Base-by-base conservation (phyloP, 495 filamentous ascomycete genomes). In the Elasticomyces elasticus region DNA sequence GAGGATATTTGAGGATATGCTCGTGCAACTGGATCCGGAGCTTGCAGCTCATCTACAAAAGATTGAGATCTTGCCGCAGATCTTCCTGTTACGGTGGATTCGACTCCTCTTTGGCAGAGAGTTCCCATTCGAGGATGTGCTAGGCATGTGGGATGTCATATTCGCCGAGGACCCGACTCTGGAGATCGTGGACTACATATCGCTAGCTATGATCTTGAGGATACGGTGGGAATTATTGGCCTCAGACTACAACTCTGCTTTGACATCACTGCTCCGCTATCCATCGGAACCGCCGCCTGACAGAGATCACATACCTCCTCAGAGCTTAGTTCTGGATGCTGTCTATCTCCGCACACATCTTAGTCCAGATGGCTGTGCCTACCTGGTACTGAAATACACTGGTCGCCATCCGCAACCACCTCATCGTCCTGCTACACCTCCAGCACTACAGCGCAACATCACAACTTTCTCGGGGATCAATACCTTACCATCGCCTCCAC, bases 51-150 rank as follows among this genome's bases (percentile, higher is more conserved):
- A 95, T 64, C 72, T 99, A 24, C 83, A 81, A 50, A 78, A 81
- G 44, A 82, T 95, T 33, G 90, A 96, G 46, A 82, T 99, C 56
- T 68, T 97, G n/a, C 94, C 92, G 2, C 92, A 99, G 58, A 85
- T 99, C 42, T 99, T 97, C 65, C 69, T 98, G 28, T 94, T 96
- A 85, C 88, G 92, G 44, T 99, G 92, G 92, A 85, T 97, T 51
- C 80, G 92, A 22, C 80, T 99, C 1, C 69, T 99, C 0, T 99
- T 96, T 64, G 87, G 91, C 38, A 79, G 92, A 48, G 92, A 97
- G 71, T 96, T 97, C 55, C 79, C 85, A 0, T 94, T 95, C 51
- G 80, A 92, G 31, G 81, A 94, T 60, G 72, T 89, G 44, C 75
- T 99, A 5, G 66, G 76, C 37, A 77, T 97, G 51, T 98, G 92